Base-by-base conservation (phyloP, 306 rosid genomes). In the Quercus variabilis region DNA sequence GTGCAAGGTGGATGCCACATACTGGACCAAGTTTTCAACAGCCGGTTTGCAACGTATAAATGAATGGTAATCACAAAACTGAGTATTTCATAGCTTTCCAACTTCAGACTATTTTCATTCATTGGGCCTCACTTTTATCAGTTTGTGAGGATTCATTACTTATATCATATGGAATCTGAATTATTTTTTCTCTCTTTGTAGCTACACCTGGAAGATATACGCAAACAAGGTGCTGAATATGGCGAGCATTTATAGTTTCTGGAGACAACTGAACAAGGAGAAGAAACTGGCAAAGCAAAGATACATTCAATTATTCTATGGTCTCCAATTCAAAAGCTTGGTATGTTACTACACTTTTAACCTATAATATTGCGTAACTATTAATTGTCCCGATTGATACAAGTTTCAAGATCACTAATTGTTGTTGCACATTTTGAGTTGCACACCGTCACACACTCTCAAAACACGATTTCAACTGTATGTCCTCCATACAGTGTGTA, bases 141-240 rank as follows among this genome's bases (percentile, higher is more conserved):
- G 23, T 57, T 25, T 21, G 2, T 15, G 23, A 58, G 38, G 28
- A 54, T 67, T 14, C 58, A 38, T 79, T 67, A 73, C 62, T 72
- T 60, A 59, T 20, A 65, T 21, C 10, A 21, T 63, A 26, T 77
- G 52, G 9, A 10, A 33, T 68, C 9, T 35, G 15, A 31, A 33
- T n/a, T 10, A 4, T 68, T 7, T 33, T 10, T 19, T 10, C 52
- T 35, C 72, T 67, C 51, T 79, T 87, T 78, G 79, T 31, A 94
- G 98, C 89, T 94, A 91, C 74, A 94, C 97, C 0, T 94, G 98
- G 98, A 90, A 92, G 90, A 94, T 94, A 19, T 92, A 94, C 81
- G 98, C 98, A 79, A 83, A 86, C 51, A 94, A 86, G 81, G 80
- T 94, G 86, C 75, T 92, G 83, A 92, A 94, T 75, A 90, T 91